A percentile compares a stretch with the other conserved stretches of the same genome.
These are phyloP conservation scores for Euphorbia corollata DNA, from an alignment of 441 rosid genomes.

Conservation along the genomic window DNA sequence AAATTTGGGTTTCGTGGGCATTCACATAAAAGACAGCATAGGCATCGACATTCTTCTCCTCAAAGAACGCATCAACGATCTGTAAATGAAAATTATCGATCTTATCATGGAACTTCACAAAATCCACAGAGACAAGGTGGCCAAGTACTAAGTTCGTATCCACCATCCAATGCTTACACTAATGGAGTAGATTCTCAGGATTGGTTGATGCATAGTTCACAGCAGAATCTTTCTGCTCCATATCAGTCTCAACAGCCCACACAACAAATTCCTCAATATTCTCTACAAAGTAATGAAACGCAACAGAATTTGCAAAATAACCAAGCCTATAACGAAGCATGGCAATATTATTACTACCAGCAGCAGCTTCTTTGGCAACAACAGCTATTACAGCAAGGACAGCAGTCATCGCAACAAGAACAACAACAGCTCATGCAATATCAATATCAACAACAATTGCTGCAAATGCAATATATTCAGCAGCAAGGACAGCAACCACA, in stretches of 20 bases:
- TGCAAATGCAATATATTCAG: conserved; percentile 33
- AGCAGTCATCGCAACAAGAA: no score
- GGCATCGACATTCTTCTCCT: conserved; percentile 30
- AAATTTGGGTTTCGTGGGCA: conserved; percentile 41
- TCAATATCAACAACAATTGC: conserved; percentile 37
- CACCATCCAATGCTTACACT: conserved; percentile 26
- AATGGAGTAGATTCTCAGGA: conserved; percentile 25
- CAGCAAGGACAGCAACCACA: conserved; percentile 27
- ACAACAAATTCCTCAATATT: conserved; percentile 38
- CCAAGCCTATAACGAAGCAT: conserved; percentile 59
- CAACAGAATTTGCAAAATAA: conserved; percentile 37
- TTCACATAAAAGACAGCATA: conserved; percentile 33
- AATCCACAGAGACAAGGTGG: conserved; percentile 33
- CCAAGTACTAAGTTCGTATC: conserved; percentile 27
- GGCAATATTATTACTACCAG: conserved; percentile 70
- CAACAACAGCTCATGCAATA: conserved; percentile 34
- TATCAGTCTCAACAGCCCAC: conserved; percentile 36
- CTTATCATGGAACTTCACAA: conserved; percentile 26
- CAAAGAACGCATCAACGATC: conserved; percentile 18
- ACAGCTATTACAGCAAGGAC: conserved; percentile 32
- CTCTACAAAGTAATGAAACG: conserved; percentile 41
- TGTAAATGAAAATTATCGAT: conserved; percentile 26
- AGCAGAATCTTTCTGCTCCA: conserved; percentile 29
- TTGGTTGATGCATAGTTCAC: conserved; percentile 32
- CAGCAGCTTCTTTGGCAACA: conserved; percentile 49